phyloP scores from a whole-genome alignment of 1,284 basidiomycete genomes.

The Phlebopus sp. region DNA sequence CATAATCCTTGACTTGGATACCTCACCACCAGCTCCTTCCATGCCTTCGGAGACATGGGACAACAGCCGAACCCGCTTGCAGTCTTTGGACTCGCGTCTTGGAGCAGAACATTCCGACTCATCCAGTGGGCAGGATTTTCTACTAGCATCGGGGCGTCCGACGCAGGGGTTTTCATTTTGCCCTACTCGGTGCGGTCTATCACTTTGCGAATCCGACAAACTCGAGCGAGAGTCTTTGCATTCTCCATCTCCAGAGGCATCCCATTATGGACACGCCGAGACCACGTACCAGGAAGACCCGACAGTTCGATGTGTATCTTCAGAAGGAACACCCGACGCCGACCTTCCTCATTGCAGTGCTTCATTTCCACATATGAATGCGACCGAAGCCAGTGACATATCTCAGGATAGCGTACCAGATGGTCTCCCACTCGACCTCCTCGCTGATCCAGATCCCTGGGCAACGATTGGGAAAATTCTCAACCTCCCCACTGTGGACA shows the following conservation, averaged over 20 bases:
- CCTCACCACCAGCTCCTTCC: conserved; percentile 16
- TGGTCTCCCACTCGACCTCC: conserved; percentile 20
- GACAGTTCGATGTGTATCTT: neutral
- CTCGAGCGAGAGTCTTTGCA: conserved; percentile 1
- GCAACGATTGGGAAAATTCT: conserved; percentile 29
- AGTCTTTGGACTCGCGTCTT: neutral
- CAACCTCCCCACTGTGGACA: conserved; percentile 9
- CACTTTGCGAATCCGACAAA: neutral
- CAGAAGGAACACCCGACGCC: neutral
- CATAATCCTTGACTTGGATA: conserved; percentile 24
- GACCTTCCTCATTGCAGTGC: neutral
- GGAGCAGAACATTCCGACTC: neutral
- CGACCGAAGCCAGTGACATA: neutral
- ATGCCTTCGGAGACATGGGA: neutral
- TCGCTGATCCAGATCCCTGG: conserved; percentile 31
- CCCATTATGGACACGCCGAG: neutral
- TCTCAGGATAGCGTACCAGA: neutral
- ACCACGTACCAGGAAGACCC: neutral
- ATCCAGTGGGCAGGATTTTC: neutral
- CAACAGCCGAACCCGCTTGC: neutral
- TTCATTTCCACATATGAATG: neutral
- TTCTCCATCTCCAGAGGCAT: neutral
- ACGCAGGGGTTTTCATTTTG: neutral
- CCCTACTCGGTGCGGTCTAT: neutral
- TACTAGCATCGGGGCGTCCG: neutral